Percentiles rank a stretch among this genome's conserved stretches.
Conservation (phyloP, 1,284 basidiomycete species). For the Moniliella sp. region DNA sequence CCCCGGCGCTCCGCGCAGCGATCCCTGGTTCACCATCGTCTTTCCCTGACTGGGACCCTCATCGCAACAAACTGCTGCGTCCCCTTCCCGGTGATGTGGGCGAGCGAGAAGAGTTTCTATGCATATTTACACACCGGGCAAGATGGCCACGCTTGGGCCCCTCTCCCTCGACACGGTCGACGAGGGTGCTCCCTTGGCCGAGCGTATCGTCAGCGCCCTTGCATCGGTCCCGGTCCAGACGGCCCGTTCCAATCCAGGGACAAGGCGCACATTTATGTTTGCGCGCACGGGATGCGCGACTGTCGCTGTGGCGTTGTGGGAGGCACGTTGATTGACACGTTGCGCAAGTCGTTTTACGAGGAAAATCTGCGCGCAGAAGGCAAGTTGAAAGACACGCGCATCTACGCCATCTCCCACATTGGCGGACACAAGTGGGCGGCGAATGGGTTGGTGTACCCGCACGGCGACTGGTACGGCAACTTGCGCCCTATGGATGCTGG, state of each 20-base stretch:
- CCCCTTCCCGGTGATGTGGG: conserved; percentile 9
- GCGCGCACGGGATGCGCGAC: conserved; percentile 32
- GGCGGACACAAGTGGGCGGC: conserved; percentile 32
- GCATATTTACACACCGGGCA: conserved; percentile 13
- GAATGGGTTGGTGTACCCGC: conserved; percentile 31
- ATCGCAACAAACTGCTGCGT: conserved; percentile 11
- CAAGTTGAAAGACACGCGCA: conserved; percentile 9
- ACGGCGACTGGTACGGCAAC: conserved; percentile 29
- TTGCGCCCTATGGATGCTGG: conserved; percentile 8
- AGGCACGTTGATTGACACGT: conserved; percentile 15
- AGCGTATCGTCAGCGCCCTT: conserved; percentile 7
- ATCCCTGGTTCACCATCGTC: neutral
- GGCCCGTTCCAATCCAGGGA: conserved; percentile 3
- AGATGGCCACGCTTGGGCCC: conserved; percentile 11
- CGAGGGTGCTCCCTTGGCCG: conserved; percentile 4
- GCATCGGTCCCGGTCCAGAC: conserved; percentile 6
- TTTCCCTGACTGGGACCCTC: conserved; percentile 12
- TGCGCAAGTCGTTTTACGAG: conserved; percentile 14
- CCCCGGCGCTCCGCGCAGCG: no score
- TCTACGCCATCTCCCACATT: conserved; percentile 17
- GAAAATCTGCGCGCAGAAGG: conserved; percentile 7
- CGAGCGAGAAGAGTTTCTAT: conserved; percentile 18
- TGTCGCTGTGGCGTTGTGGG: conserved; percentile 35
- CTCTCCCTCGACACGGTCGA: conserved; percentile 16
- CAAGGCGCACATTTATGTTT: conserved; percentile 30